phyloP scores from a whole-genome alignment of 495 filamentous ascomycete genomes.

The Neohortaea acidophila region DNA sequence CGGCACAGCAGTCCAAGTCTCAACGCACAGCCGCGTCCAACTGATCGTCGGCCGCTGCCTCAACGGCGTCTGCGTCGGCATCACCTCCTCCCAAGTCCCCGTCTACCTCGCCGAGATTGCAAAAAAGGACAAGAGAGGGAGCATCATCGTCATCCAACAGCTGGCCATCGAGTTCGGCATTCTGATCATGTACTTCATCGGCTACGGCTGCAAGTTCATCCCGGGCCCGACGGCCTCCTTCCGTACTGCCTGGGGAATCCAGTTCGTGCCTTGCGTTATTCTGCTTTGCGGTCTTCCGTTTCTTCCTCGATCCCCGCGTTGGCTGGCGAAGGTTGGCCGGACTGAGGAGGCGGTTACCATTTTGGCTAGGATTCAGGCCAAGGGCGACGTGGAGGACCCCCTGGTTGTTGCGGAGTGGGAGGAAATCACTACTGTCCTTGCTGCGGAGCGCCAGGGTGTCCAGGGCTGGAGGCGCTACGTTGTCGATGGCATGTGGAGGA shows the following conservation, averaged over 20 bases:
- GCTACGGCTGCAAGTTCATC: conserved; percentile 48
- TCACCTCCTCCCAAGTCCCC: conserved; percentile 64
- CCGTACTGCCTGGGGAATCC: conserved; percentile 57
- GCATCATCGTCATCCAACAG: conserved; percentile 60
- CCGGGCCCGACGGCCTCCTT: conserved; percentile 44
- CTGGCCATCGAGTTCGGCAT: conserved; percentile 57
- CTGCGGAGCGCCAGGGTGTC: conserved; percentile 39
- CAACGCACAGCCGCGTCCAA: conserved; percentile 42
- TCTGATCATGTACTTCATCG: conserved; percentile 45
- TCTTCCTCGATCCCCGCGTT: conserved; percentile 52
- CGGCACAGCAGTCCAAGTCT: conserved; percentile 52
- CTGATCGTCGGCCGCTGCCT: conserved; percentile 56
- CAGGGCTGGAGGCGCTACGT: conserved; percentile 45
- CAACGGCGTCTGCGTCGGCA: conserved; percentile 57
- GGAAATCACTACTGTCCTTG: conserved; percentile 47
- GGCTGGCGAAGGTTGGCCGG: conserved; percentile 52
- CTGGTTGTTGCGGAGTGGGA: conserved; percentile 57
- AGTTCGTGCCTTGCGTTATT: conserved; percentile 50
- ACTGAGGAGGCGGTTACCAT: conserved; percentile 50
- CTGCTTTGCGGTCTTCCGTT: conserved; percentile 52
- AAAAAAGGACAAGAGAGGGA: conserved; percentile 48
- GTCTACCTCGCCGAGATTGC: conserved; percentile 73
- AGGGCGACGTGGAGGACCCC: conserved; percentile 48
- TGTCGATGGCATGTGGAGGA: conserved; percentile 52
- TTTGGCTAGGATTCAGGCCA: conserved; percentile 54